These are phyloP conservation scores for Botrytis sinoallii DNA, from an alignment of 2,329 filamentous ascomycete genomes.

Conservation along the genomic window DNA sequence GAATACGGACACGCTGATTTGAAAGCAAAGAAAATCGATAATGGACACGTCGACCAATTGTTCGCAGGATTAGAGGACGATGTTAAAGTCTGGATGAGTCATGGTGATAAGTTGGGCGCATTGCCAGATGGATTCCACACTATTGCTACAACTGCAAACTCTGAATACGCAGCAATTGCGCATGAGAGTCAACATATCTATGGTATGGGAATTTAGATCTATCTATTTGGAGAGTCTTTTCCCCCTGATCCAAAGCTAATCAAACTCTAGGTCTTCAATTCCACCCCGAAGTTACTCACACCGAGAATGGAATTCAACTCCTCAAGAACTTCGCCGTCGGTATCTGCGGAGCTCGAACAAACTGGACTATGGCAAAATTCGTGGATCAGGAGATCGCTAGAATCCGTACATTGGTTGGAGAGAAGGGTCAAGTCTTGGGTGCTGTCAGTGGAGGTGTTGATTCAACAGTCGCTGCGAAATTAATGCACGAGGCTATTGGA, in stretches of 20 bases:
- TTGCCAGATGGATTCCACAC: conserved; percentile 71
- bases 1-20: conserved; percentile 44
- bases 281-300: conserved; percentile 62
- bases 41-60: conserved; percentile 67
- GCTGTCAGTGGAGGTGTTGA: conserved; percentile 52
- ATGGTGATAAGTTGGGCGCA: conserved; percentile 77
- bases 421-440: conserved; percentile 75
- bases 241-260: background rate
- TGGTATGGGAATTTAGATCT: conserved; percentile 41
- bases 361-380: conserved; percentile 88
- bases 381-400: conserved; percentile 74
- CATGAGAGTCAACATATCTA: conserved; percentile 69
- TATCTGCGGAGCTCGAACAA: conserved; percentile 72
- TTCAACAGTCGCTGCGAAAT: conserved; percentile 43
- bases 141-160: conserved; percentile 73
- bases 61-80: conserved; percentile 72
- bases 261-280: conserved; percentile 20
- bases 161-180: conserved; percentile 76
- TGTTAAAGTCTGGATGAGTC: conserved; percentile 78
- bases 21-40: conserved; percentile 53
- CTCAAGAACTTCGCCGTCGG: conserved; percentile 79
- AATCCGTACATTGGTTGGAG: conserved; percentile 79
- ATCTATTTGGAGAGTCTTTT: background rate
- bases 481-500: conserved; percentile 84
- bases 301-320: conserved; percentile 64